Evolutionary conservation across 169 alveolate species (phyloP), one percentile per base, ranked within the genome.

Genomic region (Neospora caninum): DNA sequence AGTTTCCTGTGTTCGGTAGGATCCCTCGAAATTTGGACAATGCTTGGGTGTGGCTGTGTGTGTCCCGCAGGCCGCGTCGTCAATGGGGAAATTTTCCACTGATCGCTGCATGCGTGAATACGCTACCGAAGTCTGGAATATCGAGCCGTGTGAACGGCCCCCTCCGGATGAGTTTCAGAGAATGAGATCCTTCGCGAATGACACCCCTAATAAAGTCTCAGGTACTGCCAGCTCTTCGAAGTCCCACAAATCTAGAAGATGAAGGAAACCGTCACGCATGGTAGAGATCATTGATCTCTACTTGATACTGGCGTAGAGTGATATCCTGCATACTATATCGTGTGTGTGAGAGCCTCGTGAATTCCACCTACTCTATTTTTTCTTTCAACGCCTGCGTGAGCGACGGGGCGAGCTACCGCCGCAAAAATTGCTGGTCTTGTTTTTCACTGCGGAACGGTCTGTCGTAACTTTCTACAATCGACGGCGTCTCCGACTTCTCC

Each of bases 51-150:
- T 49, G 58, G 58, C 18, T 49, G 58, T 91, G 42, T 54, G 42
- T 16, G n/a, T 34, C 38, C 4, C 31, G 27, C 82, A 96, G 94
- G 98, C 98, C 54, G 97, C 99, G 36, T 95, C 98, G 38, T 94
- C 95, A 53, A 96, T 98, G 97, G 98, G 98, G 39, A 98, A 98
- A 83, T 98, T 98, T 96, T 97, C 98, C n/a, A 97, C 98, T 45
- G 99, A 98, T 94, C 96, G 99, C 88, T 96, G 98, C 42, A 98
- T 98, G 91, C 94, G 94, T 87, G 98, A 98, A 88, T 98, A 98
- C 95, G 98, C 99, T 49, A 92, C 96, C 78, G 97, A 96, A 29
- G 98, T 98, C 41, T 98, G 93, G 93, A 38, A 53, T 53, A 69
- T 91, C 36, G 83, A 45, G 29, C 80, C 88, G 42, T 91, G 88